Evolutionary conservation across 305 asterid species (phyloP).

Genomic region (Withania somnifera): DNA sequence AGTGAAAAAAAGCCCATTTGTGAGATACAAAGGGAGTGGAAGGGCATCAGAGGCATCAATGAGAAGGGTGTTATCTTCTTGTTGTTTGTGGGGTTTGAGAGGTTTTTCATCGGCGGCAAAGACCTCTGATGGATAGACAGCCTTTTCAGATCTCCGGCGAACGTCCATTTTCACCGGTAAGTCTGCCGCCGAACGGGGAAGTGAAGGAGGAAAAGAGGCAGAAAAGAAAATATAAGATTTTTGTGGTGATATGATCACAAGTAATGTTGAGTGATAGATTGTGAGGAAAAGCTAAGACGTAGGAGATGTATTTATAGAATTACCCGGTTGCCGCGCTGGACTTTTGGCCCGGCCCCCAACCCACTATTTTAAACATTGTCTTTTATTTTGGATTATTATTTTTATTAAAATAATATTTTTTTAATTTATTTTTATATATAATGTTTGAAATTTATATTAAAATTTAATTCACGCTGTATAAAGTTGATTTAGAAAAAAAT

Average conservation of each 20-base stretch:
- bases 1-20: conserved; percentile 10
- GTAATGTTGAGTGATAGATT: neutral
- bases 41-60: conserved; percentile 5
- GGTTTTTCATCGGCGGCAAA: conserved; percentile 15
- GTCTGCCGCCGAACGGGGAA: neutral
- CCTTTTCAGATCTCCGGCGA: conserved; percentile 20
- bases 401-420: too few species aligned
- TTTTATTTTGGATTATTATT: neutral
- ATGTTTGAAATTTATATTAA: too few species aligned
- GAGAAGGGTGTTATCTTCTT: neutral
- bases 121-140: neutral
- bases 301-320: conserved; percentile 17
- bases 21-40: conserved; percentile 8
- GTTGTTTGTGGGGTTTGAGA: conserved; percentile 7
- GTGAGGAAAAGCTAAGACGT: conserved; percentile 7
- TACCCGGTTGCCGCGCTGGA: conserved; percentile 18
- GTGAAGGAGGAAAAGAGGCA: neutral
- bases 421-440: too few species aligned
- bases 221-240: neutral
- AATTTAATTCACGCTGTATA: too few species aligned
- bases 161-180: conserved; percentile 21
- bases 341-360: conserved; percentile 10
- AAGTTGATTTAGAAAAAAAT: too few species aligned
- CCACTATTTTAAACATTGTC: neutral
- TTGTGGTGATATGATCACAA: neutral